These are phyloP conservation scores for Trametes versicolor DNA, from an alignment of 1,284 basidiomycete genomes.

Conservation along the genomic window DNA sequence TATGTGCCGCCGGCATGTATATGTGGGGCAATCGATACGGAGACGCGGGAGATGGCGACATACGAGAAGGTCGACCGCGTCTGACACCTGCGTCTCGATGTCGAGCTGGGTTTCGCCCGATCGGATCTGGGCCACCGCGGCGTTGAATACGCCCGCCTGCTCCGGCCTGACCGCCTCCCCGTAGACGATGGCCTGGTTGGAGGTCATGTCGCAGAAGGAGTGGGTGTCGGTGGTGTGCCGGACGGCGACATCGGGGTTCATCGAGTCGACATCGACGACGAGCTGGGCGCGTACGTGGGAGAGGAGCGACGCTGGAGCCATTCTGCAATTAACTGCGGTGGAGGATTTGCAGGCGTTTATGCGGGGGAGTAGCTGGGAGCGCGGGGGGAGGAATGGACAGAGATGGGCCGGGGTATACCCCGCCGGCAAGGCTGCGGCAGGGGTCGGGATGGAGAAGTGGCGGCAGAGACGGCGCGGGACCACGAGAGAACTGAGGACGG, in stretches of 20 bases:
- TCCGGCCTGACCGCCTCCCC: conserved; percentile 49
- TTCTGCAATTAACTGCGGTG: neutral
- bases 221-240: conserved; percentile 45
- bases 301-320: conserved; percentile 46
- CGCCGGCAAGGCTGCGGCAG: conserved; percentile 5
- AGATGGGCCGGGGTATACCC: conserved; percentile 10
- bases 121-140: conserved; percentile 48
- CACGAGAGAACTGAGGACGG: neutral
- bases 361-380: neutral
- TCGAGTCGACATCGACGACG: conserved; percentile 60
- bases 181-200: conserved; percentile 59
- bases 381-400: neutral
- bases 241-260: conserved; percentile 55
- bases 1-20: conserved; percentile 6
- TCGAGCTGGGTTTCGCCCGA: conserved; percentile 35
- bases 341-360: neutral
- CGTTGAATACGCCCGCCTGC: conserved; percentile 45
- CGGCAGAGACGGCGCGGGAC: neutral
- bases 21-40: neutral
- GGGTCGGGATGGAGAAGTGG: neutral
- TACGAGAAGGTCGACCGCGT: conserved; percentile 55
- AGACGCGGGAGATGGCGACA: conserved; percentile 16
- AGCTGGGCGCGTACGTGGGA: conserved; percentile 49
- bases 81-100: conserved; percentile 46
- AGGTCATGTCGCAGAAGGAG: conserved; percentile 60